Percentiles rank a stretch among this genome's conserved stretches.
Conservation (phyloP, 371 early-diverging fungal species). For the Haplosporangium sp. region DNA sequence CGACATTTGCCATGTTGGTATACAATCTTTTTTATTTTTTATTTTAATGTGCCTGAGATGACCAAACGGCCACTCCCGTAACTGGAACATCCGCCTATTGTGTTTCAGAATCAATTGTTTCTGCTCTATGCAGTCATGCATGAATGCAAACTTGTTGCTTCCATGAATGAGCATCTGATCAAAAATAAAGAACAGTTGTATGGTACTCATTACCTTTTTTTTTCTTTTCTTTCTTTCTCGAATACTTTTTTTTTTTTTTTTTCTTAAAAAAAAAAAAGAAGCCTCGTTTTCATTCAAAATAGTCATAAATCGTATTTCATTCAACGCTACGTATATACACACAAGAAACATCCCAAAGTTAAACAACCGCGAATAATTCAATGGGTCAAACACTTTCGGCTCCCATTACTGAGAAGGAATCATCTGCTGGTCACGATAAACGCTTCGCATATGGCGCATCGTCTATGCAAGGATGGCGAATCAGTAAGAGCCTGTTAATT, state of each 20-base stretch:
- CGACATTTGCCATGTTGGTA: too few relatives aligned
- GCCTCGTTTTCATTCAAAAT: not conserved
- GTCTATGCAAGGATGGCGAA: conserved; percentile 98
- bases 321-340: not conserved
- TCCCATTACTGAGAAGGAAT: conserved; percentile 90
- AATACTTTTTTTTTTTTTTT: not conserved
- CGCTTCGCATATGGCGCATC: conserved; percentile 86
- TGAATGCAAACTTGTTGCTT: not conserved
- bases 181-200: not conserved
- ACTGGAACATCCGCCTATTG: not conserved
- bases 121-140: not conserved
- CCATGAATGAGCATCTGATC: not conserved
- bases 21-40: too few relatives aligned
- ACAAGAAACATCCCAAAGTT: conserved; percentile 1
- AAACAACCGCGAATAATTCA: not conserved
- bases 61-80: not conserved
- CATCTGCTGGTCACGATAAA: conserved; percentile 75
- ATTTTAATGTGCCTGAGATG: too few relatives aligned
- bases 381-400: conserved; percentile 98
- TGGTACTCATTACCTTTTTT: not conserved
- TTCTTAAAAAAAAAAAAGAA: not conserved
- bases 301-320: not conserved
- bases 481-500: conserved; percentile 72
- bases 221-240: conserved; percentile 5
- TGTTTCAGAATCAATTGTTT: not conserved